Base-by-base conservation (phyloP, 2,329 filamentous ascomycete species). In the Claviceps citrina region DNA sequence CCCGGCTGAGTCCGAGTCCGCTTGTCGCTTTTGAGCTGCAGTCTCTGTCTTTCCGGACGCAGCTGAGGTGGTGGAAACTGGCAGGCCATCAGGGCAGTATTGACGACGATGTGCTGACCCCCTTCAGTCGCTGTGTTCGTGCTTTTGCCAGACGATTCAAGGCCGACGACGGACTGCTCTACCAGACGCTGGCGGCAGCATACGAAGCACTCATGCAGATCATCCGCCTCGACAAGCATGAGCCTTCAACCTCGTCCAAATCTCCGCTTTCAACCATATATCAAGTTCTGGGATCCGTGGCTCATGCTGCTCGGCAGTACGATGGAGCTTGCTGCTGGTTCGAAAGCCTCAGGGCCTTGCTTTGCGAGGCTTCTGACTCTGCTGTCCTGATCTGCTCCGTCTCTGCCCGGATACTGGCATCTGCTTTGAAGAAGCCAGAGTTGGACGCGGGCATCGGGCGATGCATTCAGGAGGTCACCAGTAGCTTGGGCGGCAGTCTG, bases 21-120 rank as follows among this genome's bases (percentile, higher is more conserved):
- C 60, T 67, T 18, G 56, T 64, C 2, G 71, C 73, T 1, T 68
- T 86, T 37, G 68, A 73, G 44, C 55, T 85, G 1, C 81, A 86
- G 48, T 60, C 66, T 1, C 55, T 82, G 1, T 80, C 76, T 8
- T 66, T 87, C 30, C 65, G 67, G 19, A 62, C 70, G 7, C 70
- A 79, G 24, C 57, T 78, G n/a, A 60, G 64, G 31, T 83, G 76
- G 70, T 85, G 81, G 80, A 63, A 58, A 31, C 50, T 84, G 42
- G 70, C 70, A 6, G 65, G 67, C 2, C 77, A 83, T 49, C 55
- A 69, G 43, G 71, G 70, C 1, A 69, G 80, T 42, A 53, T 70
- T 4, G 70, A 76, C 27, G 76, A 75, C 42, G 80, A 85, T 12
- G 56, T 86, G 6, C 51, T 79, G n/a, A 64, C 72, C 1, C 79